phyloP scores from a whole-genome alignment of 2,329 filamentous ascomycete genomes.

The Ustulina deusta region DNA sequence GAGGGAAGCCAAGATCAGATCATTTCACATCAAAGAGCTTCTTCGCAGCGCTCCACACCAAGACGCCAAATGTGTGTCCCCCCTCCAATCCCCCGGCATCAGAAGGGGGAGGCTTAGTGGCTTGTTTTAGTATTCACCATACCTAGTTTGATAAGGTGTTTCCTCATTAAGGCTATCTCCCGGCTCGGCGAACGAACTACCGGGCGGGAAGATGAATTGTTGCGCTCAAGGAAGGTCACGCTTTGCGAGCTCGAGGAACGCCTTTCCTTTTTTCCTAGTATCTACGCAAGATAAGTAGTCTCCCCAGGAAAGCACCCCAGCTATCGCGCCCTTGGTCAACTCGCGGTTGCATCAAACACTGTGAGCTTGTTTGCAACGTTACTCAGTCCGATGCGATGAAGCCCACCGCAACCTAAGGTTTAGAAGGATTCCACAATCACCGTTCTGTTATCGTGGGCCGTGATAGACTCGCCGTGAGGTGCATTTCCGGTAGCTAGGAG shows the following conservation, averaged over 20 bases:
- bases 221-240: constrained; percentile 39
- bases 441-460: not conserved
- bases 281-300: constrained; percentile 12
- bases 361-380: constrained; percentile 39
- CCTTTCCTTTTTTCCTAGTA: not conserved
- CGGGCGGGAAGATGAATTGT: constrained; percentile 34
- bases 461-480: constrained; percentile 16
- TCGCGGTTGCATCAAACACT: constrained; percentile 36
- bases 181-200: constrained; percentile 38
- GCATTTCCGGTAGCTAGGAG: not conserved
- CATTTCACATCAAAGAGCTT: constrained; percentile 10
- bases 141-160: constrained; percentile 46
- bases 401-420: constrained; percentile 2
- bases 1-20: constrained; percentile 26
- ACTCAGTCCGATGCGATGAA: constrained; percentile 28
- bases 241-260: constrained; percentile 12
- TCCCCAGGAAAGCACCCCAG: constrained; percentile 3
- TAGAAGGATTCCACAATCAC: not conserved
- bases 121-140: constrained; percentile 29
- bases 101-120: constrained; percentile 36
- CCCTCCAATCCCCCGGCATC: constrained; percentile 35
- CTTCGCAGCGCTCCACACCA: not conserved
- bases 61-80: constrained; percentile 2
- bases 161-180: constrained; percentile 44
- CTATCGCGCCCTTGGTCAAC: constrained; percentile 8